phyloP scores from a whole-genome alignment of 208 protist species.

The Polymyxa betae region DNA sequence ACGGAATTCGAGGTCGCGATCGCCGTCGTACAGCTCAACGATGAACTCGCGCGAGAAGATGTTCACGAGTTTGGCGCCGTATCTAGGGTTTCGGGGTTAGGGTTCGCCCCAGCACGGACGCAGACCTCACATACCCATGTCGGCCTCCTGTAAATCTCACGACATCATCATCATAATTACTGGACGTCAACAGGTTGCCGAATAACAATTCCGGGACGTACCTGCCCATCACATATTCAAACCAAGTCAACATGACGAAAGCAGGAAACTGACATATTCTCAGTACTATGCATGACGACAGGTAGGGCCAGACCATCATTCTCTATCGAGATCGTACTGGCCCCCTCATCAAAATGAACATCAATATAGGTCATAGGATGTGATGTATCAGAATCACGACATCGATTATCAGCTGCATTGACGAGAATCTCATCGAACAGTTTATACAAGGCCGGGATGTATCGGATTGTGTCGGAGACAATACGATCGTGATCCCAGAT shows the following conservation, averaged over 20 bases:
- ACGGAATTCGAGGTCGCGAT: slow-evolving; percentile 2
- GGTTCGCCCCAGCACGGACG: not conserved
- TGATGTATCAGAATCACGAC: slow-evolving; percentile 83
- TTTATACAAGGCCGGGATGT: slow-evolving; percentile 98
- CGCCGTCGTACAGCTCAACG: slow-evolving; percentile 91
- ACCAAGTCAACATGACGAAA: not conserved
- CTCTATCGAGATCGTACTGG: slow-evolving; percentile 88
- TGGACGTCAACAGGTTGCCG: slow-evolving; percentile 96
- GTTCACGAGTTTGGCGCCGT: slow-evolving; percentile 96
- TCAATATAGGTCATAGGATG: slow-evolving; percentile 82
- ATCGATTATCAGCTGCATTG: slow-evolving; percentile 99
- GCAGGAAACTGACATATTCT: slow-evolving; percentile 82
- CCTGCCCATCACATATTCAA: slow-evolving; percentile 68
- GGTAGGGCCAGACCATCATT: slow-evolving; percentile 99
- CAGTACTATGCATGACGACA: slow-evolving; percentile 89
- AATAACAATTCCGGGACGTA: slow-evolving; percentile 99
- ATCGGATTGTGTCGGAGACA: slow-evolving; percentile 88
- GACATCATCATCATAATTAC: slow-evolving; percentile 98
- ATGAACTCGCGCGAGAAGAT: slow-evolving; percentile 92
- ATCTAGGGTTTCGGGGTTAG: not conserved
- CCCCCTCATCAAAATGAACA: slow-evolving; percentile 89
- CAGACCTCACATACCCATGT: slow-evolving; percentile 92
- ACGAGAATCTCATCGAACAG: slow-evolving; percentile 99
- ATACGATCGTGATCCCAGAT: slow-evolving; percentile 77
- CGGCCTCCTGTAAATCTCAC: slow-evolving; percentile 92